Evolutionary conservation across 2,329 filamentous ascomycete species (phyloP), one percentile per base, ranked within the genome.

Genomic region (Cladosporium colombiae): DNA sequence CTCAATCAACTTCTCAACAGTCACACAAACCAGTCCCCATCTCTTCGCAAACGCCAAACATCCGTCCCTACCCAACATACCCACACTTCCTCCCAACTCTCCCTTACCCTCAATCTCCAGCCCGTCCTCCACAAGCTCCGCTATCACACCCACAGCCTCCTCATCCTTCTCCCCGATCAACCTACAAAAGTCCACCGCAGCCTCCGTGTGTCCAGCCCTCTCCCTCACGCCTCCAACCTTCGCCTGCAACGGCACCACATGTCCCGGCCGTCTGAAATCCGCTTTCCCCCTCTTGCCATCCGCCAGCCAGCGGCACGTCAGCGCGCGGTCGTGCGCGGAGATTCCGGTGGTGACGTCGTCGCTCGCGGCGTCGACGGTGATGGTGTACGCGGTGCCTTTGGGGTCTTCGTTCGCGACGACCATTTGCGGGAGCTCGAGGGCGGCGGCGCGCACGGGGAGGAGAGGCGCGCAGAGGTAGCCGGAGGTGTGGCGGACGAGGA

Each of bases 401-500:
- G 89, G 90, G 80, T 99, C 95, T 62, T 82, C 78, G 75, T 86
- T 88, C 75, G 95, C 85, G 56, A 76, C 69, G 23, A 98, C 92
- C 95, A 99, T 99, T 78, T 92, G 93, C 1, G 93, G 93, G 40
- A 99, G 89, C 67, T 85, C 84, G 72, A 97, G 89, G 66, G 83
- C 80, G 63, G 85, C 83, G 76, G 91, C 89, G 74, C 91, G 88
- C 50, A 85, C 78, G 59, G 90, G 84, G 60, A 87, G 84, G 68
- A 98, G 84, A 18, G 95, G 94, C 0, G 91, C 91, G 87, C 95
- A 98, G 81, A 99, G 89, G 75, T 94, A 88, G 76, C 95, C 95
- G 3, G 92, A 87, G 53, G 91, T 91, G 83, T 97, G 88, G 74
- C 93, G 92, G 78, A 99, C 87, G 86, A 99, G 89, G 83, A 97